Evolutionary conservation across 768 basidiomycete species (phyloP).

Genomic region (Tulasnella sp.): DNA sequence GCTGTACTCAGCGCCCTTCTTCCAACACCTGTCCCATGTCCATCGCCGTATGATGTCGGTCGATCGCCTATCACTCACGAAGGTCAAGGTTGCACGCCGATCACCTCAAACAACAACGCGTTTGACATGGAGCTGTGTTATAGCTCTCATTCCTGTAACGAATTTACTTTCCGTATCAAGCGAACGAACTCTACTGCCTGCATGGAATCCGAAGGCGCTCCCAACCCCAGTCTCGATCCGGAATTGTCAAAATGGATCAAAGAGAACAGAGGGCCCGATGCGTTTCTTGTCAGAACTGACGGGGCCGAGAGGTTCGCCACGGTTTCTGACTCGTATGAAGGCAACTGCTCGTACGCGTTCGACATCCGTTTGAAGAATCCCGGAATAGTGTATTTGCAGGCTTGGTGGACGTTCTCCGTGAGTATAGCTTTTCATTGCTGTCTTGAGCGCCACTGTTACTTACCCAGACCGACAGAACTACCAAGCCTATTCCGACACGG

Average conservation of each 20-base stretch:
- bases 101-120: not conserved
- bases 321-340: not conserved
- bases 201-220: not conserved
- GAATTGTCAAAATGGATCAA: not conserved
- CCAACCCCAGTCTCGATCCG: not conserved
- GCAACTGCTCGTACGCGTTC: not conserved
- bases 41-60: not conserved
- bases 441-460: not conserved
- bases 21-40: not conserved
- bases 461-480: not conserved
- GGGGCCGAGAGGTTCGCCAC: not conserved
- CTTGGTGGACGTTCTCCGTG: not conserved
- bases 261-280: not conserved
- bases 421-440: not conserved
- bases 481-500: not conserved
- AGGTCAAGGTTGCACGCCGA: not conserved
- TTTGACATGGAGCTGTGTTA: not conserved
- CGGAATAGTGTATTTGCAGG: not conserved
- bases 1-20: not conserved
- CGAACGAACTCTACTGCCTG: not conserved
- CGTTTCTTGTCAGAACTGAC: slow-evolving; percentile 1
- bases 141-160: not conserved
- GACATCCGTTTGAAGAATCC: slow-evolving; percentile 1
- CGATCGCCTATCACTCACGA: not conserved
- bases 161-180: not conserved